A percentile compares a stretch with the other conserved stretches of the same genome.
These are phyloP conservation scores for Cryphonectria japonica DNA, from an alignment of 2,329 filamentous ascomycete genomes.

Conservation along the genomic window DNA sequence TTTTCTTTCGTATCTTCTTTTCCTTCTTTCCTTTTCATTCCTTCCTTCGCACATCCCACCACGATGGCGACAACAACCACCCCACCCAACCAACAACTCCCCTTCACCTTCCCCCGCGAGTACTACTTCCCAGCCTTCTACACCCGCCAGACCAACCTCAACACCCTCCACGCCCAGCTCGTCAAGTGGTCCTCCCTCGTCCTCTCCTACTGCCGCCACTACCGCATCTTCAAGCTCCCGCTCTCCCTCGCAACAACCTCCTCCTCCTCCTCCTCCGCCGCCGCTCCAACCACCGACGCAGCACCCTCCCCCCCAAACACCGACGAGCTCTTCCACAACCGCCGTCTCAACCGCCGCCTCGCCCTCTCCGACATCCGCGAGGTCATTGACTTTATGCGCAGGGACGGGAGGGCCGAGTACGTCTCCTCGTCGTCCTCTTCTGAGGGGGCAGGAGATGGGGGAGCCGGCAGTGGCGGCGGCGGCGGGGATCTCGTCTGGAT, in stretches of 20 bases:
- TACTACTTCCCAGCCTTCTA: conserved; percentile 86
- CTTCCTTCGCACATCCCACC: background rate
- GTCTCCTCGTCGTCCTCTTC: conserved; percentile 39
- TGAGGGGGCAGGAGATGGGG: conserved; percentile 28
- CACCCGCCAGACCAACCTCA: conserved; percentile 75
- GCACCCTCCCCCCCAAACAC: conserved; percentile 36
- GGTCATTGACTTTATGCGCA: conserved; percentile 62
- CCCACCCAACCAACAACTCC: conserved; percentile 27
- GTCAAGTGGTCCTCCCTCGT: conserved; percentile 86
- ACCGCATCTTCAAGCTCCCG: conserved; percentile 76
- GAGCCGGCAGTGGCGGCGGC: conserved; percentile 39
- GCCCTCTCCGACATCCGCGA: conserved; percentile 56
- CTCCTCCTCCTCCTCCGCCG: conserved; percentile 48
- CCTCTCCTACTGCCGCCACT: conserved; percentile 78
- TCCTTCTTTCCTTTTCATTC: background rate
- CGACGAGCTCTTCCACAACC: conserved; percentile 61
- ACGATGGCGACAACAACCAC: conserved; percentile 10
- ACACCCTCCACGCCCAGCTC: conserved; percentile 75
- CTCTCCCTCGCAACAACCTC: conserved; percentile 53
- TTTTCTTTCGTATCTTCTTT: background rate
- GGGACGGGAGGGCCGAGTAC: conserved; percentile 69
- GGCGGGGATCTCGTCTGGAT: conserved; percentile 67
- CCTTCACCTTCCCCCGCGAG: conserved; percentile 63
- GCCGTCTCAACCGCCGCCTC: conserved; percentile 55
- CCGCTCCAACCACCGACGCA: conserved; percentile 36